These are phyloP conservation scores for Pedinophyceae sp. DNA, from an alignment of 139 green algal genomes.

Conservation along the genomic window DNA sequence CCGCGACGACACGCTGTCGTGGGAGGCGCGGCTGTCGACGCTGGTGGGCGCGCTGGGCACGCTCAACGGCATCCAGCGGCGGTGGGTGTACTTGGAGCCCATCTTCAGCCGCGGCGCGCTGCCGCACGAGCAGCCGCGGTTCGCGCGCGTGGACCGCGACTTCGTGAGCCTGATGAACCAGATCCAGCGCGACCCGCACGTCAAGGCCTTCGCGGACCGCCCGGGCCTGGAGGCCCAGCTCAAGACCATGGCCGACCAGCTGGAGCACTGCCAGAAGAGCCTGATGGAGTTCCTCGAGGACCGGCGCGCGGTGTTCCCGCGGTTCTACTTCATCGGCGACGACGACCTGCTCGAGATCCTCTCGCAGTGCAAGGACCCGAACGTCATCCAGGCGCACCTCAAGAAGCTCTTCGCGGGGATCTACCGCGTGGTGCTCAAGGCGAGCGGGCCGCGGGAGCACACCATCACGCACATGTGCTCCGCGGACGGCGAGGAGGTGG, in stretches of 20 bases:
- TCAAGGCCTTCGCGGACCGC: slow-evolving; percentile 20
- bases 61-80: slow-evolving; percentile 55
- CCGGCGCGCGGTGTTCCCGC: slow-evolving; percentile 45
- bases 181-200: slow-evolving; percentile 14
- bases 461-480: slow-evolving; percentile 39
- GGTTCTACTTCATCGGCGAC: slow-evolving; percentile 78
- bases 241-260: slow-evolving; percentile 41
- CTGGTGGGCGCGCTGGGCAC: slow-evolving; percentile 38
- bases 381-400: slow-evolving; percentile 62
- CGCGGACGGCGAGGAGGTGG: slow-evolving; percentile 45
- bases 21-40: slow-evolving; percentile 38
- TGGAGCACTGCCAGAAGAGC: slow-evolving; percentile 62
- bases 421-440: slow-evolving; percentile 29
- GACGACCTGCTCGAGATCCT: slow-evolving; percentile 75
- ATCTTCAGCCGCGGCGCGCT: slow-evolving; percentile 62
- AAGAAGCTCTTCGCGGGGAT: slow-evolving; percentile 79
- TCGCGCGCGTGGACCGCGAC: slow-evolving; percentile 56
- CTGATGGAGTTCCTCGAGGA: slow-evolving; percentile 65
- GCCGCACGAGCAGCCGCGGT: slow-evolving; percentile 45
- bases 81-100: slow-evolving; percentile 72
- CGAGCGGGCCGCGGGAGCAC: slow-evolving; percentile 2
- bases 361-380: slow-evolving; percentile 48
- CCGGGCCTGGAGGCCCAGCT: slow-evolving; percentile 6
- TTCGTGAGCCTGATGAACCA: slow-evolving; percentile 43
- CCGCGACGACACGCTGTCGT: slow-evolving; percentile 30